phyloP scores from a whole-genome alignment of 164 flowering plant species.

The Annona squamosa region DNA sequence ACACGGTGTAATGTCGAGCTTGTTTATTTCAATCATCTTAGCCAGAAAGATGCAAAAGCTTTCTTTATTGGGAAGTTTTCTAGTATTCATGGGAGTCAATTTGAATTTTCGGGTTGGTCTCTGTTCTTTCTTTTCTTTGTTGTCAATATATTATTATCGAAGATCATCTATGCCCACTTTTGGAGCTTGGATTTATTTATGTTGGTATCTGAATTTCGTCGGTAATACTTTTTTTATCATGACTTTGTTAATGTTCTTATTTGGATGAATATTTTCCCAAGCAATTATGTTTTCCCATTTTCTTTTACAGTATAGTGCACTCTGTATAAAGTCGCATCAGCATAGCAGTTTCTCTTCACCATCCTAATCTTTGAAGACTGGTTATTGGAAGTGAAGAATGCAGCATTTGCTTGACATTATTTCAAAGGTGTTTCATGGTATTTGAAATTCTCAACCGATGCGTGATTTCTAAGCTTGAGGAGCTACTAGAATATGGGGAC shows the following conservation, averaged over 20 bases:
- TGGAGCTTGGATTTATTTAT: not conserved
- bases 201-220: not conserved
- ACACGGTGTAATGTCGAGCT: not conserved
- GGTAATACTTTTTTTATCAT: not conserved
- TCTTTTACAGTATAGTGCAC: not conserved
- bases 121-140: not conserved
- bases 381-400: slow-evolving; percentile 7
- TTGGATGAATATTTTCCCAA: not conserved
- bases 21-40: not conserved
- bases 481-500: slow-evolving; percentile 32
- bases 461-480: slow-evolving; percentile 21
- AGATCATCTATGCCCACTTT: not conserved
- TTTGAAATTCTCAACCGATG: slow-evolving; percentile 4
- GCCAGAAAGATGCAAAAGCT: not conserved
- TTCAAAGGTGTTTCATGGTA: slow-evolving; percentile 7
- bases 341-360: not conserved
- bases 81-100: not conserved
- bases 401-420: slow-evolving; percentile 11
- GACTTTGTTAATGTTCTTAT: not conserved
- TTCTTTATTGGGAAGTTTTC: not conserved
- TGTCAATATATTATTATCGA: too few species aligned
- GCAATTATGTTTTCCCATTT: not conserved
- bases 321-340: not conserved
- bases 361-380: not conserved
- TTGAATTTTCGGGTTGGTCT: not conserved